Evolutionary conservation across 768 basidiomycete genomes (phyloP).

Genomic region (Cystobasidium ongulense): DNA sequence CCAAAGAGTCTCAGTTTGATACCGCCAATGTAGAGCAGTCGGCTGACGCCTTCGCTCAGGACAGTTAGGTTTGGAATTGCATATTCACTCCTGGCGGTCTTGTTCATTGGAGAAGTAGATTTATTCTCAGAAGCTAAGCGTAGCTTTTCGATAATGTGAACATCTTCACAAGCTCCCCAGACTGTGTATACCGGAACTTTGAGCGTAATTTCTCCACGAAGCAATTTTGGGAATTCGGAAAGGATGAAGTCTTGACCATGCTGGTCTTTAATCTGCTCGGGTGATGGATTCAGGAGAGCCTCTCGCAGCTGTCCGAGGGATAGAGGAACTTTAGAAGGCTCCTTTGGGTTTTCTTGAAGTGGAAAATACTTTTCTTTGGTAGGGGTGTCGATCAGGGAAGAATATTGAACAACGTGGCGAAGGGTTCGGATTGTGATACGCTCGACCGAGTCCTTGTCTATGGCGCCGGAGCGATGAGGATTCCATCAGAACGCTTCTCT

Average conservation of each 20-base stretch:
- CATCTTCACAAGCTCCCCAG: conserved; percentile 96
- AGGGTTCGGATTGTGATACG: conserved; percentile 89
- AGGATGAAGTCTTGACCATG: conserved; percentile 54
- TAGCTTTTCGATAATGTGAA: conserved; percentile 84
- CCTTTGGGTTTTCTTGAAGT: conserved; percentile 58
- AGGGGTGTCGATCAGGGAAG: conserved; percentile 75
- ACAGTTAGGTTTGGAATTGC: conserved; percentile 81
- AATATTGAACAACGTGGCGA: conserved; percentile 91
- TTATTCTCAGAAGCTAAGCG: conserved; percentile 47
- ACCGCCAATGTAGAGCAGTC: conserved; percentile 81
- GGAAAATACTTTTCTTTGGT: conserved; percentile 71
- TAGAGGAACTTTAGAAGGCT: neutral
- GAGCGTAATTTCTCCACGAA: conserved; percentile 81
- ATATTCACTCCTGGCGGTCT: conserved; percentile 55
- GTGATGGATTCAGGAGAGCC: conserved; percentile 33
- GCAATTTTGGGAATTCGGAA: conserved; percentile 86
- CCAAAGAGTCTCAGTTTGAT: conserved; percentile 90
- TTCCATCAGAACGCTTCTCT: too few relatives aligned
- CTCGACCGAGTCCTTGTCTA: conserved; percentile 66
- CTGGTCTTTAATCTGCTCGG: conserved; percentile 42
- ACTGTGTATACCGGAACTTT: conserved; percentile 90
- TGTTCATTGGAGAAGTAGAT: neutral
- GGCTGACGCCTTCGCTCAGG: conserved; percentile 90
- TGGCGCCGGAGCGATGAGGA: conserved; percentile 43
- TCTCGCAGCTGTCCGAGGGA: conserved; percentile 14